phyloP scores from a whole-genome alignment of 2,329 filamentous ascomycete species.

The Trichophyton mentagrophytes region DNA sequence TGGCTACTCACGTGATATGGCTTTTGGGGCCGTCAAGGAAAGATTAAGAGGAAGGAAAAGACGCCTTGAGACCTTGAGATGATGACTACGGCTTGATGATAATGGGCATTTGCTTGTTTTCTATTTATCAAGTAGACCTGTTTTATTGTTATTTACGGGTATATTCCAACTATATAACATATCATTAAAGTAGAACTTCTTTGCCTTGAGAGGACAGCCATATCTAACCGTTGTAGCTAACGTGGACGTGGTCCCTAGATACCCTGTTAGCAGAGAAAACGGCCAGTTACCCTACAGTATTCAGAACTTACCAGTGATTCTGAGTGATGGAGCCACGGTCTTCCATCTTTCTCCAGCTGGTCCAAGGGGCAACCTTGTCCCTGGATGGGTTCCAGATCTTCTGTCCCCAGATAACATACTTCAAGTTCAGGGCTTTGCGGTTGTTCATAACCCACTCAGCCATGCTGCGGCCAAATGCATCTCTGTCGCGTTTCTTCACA shows the following conservation, averaged over 20 bases:
- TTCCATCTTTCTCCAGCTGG: slow-evolving; percentile 33
- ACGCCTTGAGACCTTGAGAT: too few species aligned
- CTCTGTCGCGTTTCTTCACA: slow-evolving; percentile 15
- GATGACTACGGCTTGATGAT: too few species aligned
- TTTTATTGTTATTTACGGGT: too few species aligned
- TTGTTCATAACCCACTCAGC: slow-evolving; percentile 41
- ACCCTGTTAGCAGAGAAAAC: slow-evolving; percentile 5
- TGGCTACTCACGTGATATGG: background rate
- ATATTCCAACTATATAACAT: background rate
- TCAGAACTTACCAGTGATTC: slow-evolving; percentile 31
- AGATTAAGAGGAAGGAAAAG: background rate
- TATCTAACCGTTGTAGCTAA: slow-evolving; percentile 12
- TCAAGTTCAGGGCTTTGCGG: slow-evolving; percentile 29
- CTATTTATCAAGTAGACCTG: too few species aligned
- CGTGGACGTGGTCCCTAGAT: slow-evolving; percentile 13
- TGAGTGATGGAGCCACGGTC: slow-evolving; percentile 30
- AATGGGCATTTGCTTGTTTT: too few species aligned
- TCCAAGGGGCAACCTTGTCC: slow-evolving; percentile 27
- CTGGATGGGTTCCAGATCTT: slow-evolving; percentile 35
- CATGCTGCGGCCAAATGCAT: slow-evolving; percentile 31
- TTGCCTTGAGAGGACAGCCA: background rate
- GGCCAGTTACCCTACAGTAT: background rate
- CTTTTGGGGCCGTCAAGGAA: background rate
- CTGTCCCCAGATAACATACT: slow-evolving; percentile 42
- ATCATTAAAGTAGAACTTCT: too few species aligned